Evolutionary conservation across 495 filamentous ascomycete genomes (phyloP), one percentile per base, ranked within the genome.

Genomic region (Aspergillus indologenus): DNA sequence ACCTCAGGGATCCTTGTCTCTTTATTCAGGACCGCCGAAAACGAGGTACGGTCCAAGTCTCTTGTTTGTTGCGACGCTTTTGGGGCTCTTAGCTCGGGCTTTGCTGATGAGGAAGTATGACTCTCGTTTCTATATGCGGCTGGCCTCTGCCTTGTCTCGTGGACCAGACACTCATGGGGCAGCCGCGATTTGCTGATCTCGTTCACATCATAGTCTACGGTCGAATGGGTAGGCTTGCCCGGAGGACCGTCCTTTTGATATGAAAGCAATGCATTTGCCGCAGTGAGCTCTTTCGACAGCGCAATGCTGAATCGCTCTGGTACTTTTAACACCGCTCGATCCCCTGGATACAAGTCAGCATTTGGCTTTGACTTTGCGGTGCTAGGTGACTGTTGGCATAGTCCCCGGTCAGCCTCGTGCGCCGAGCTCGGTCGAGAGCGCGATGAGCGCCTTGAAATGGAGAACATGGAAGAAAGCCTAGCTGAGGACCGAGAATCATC

Each of bases 251-350:
- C 53, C 19, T 61, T 51, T 29, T 53, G 54, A 24, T 64, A 43
- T 29, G 64, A 53, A 45, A 75, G 58, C 14, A 65, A 51, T 3
- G 70, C 70, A 44, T 68, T 70, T 40, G 70, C 61, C 6, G 58
- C 58, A 19, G 65, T 65, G 14, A 75, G 50, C 29, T 72, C 71
- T 53, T 70, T 67, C 1, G 73, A 72, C 45, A 75, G 68, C 6
- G 67, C 66, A n/a, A 65, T 57, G 4, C 73, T 65, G 58, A 75
- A 68, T 14, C 71, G 67, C 52, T 75, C 71, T 1, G 73, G 68
- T 11, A 75, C 50, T 0, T 65, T 58, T 21, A 68, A 58, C 23
- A 69, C 62, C 4, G 75, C 49, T 44, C 57, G 60, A 8, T 68
- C 42, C 62, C 56, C 53, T 24, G 50, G 44, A n/a, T 34, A 21